Percentiles rank a stretch among this genome's conserved stretches.
These are phyloP conservation scores for Cercospora citrullina DNA, from an alignment of 2,329 filamentous ascomycete species.

Conservation along the genomic window DNA sequence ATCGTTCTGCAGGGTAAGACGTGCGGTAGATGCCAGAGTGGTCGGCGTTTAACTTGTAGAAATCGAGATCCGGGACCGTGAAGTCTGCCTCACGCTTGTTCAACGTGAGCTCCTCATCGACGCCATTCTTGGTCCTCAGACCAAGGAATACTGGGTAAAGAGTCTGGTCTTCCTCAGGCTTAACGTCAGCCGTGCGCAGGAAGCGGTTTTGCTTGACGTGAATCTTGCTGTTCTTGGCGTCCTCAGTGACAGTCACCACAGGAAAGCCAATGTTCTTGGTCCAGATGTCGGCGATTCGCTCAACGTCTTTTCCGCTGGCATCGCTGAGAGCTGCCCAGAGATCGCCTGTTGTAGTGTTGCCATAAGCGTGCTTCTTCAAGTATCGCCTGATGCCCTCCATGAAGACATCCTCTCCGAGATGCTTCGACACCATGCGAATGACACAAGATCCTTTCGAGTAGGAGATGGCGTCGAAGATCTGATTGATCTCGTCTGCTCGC, in stretches of 20 bases:
- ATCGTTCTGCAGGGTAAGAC: constrained; percentile 77
- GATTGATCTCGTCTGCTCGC: constrained; percentile 92
- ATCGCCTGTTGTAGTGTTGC: constrained; percentile 88
- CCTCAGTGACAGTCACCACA: constrained; percentile 81
- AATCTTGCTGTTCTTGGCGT: constrained; percentile 68
- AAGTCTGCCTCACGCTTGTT: constrained; percentile 72
- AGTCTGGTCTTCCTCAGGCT: constrained; percentile 85
- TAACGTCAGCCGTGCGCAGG: constrained; percentile 86
- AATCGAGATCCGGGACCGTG: constrained; percentile 75
- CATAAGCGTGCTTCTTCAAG: constrained; percentile 94
- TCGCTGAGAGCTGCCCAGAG: constrained; percentile 85
- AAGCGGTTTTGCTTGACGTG: constrained; percentile 94
- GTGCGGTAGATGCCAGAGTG: constrained; percentile 92
- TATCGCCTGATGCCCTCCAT: constrained; percentile 88
- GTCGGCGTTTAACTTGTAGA: constrained; percentile 96
- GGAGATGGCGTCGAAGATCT: constrained; percentile 97
- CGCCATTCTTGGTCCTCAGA: constrained; percentile 77
- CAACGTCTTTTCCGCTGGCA: constrained; percentile 87
- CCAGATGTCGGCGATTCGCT: constrained; percentile 92
- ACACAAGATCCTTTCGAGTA: constrained; percentile 97
- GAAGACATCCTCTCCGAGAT: constrained; percentile 88
- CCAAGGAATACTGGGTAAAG: constrained; percentile 89
- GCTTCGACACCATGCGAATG: constrained; percentile 94
- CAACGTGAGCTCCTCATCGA: constrained; percentile 75
- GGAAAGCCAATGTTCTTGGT: constrained; percentile 95